Evolutionary conservation across 805 yeast genomes (phyloP).

Genomic region (Lachancea cidri): DNA sequence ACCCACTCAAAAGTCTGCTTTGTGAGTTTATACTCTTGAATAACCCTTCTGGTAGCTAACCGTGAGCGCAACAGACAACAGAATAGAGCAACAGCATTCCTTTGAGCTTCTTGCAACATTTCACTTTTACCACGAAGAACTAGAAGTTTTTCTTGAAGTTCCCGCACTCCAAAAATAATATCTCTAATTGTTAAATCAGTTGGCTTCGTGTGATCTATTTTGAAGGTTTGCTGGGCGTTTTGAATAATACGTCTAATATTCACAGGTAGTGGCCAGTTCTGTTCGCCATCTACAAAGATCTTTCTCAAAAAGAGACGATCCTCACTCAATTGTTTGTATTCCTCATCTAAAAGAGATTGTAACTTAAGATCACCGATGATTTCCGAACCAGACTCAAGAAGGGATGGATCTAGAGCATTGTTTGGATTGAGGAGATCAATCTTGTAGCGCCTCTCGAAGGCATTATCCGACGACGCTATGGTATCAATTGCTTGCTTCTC

Average conservation of each 20-base stretch:
- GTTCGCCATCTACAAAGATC: conserved; percentile 90
- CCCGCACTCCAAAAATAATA: conserved; percentile 65
- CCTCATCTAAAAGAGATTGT: conserved; percentile 77
- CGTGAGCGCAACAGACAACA: conserved; percentile 91
- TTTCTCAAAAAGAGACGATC: conserved; percentile 81
- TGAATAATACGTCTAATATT: conserved; percentile 94
- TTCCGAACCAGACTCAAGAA: conserved; percentile 85
- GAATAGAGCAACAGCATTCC: conserved; percentile 84
- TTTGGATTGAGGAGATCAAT: conserved; percentile 78
- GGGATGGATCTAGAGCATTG: conserved; percentile 57
- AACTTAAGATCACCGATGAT: conserved; percentile 83
- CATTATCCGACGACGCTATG: conserved; percentile 83
- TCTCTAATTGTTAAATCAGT: conserved; percentile 85
- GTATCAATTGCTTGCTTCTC: conserved; percentile 95
- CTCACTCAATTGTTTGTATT: conserved; percentile 65
- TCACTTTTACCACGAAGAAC: conserved; percentile 81
- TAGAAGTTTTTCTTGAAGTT: conserved; percentile 57
- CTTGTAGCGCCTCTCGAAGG: conserved; percentile 78
- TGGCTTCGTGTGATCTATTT: conserved; percentile 83
- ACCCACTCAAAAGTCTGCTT: conserved; percentile 94
- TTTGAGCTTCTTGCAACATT: conserved; percentile 78
- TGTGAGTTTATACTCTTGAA: conserved; percentile 84
- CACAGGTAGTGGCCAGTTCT: conserved; percentile 96
- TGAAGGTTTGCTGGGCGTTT: conserved; percentile 96
- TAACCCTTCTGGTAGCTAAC: conserved; percentile 81